Evolutionary conservation across 805 yeast genomes (phyloP).

Genomic region (Ogataea pini): DNA sequence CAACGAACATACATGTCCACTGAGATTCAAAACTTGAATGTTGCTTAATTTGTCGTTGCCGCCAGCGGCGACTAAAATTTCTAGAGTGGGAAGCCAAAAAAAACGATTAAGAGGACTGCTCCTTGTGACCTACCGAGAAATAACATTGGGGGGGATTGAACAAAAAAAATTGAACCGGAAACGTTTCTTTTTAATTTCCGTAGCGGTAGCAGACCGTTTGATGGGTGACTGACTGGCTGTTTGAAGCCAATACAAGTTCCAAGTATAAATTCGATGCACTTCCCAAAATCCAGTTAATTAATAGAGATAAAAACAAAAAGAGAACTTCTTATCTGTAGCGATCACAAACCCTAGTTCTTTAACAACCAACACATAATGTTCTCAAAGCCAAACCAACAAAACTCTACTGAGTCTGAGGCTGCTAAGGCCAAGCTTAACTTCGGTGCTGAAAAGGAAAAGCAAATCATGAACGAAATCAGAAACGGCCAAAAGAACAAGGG

Average conservation of each 20-base stretch:
- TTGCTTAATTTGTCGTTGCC: neutral
- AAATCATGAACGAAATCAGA: slow-evolving; percentile 41
- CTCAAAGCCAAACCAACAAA: slow-evolving; percentile 31
- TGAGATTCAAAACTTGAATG: too few species aligned
- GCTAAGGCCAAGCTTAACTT: slow-evolving; percentile 35
- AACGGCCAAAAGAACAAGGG: slow-evolving; percentile 29
- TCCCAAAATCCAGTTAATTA: too few species aligned
- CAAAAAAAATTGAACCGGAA: slow-evolving; percentile 2
- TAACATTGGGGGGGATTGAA: neutral
- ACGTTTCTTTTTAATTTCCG: slow-evolving; percentile 6
- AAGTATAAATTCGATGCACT: slow-evolving; percentile 1
- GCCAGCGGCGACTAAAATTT: neutral
- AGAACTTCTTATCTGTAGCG: neutral
- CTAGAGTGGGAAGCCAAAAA: neutral
- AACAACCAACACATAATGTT: slow-evolving; percentile 24
- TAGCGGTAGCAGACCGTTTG: slow-evolving; percentile 1
- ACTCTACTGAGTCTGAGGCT: slow-evolving; percentile 35
- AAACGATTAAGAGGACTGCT: neutral
- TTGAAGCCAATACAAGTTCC: neutral
- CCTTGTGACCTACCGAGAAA: too few species aligned
- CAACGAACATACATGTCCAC: too few species aligned
- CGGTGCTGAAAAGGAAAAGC: slow-evolving; percentile 43
- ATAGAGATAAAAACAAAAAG: neutral
- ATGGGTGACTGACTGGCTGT: neutral
- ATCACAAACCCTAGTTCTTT: neutral